phyloP scores from a whole-genome alignment of 306 rosid genomes.

The Acacia crassicarpa region DNA sequence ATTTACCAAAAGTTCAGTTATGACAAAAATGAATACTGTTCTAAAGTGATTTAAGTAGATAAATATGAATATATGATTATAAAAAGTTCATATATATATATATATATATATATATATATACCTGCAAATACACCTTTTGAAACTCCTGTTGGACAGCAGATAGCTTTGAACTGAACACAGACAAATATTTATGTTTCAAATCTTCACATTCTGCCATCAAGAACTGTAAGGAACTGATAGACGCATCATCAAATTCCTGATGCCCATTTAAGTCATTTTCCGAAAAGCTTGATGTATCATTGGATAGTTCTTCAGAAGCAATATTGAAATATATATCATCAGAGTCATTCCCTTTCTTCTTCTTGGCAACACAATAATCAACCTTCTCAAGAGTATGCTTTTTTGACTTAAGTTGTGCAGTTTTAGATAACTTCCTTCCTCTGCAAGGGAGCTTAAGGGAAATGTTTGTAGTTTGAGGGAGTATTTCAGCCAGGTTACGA shows the following conservation, averaged over 20 bases:
- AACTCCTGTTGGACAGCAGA: constrained; percentile 71
- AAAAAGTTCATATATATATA: constrained; percentile 30
- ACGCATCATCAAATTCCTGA: constrained; percentile 37
- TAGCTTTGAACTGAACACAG: constrained; percentile 74
- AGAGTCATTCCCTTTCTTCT: constrained; percentile 53
- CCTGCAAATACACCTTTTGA: constrained; percentile 67
- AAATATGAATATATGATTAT: neutral
- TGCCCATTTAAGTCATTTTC: constrained; percentile 36
- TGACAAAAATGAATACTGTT: neutral
- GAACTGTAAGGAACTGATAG: constrained; percentile 44
- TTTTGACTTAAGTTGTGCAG: constrained; percentile 34
- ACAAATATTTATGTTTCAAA: constrained; percentile 68
- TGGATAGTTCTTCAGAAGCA: constrained; percentile 40
- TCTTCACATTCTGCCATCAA: constrained; percentile 60
- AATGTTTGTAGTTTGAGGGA: constrained; percentile 50
- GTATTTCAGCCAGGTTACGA: constrained; percentile 86
- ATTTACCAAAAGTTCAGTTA: constrained; percentile 7
- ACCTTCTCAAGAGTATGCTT: constrained; percentile 44
- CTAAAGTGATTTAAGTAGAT: constrained; percentile 3
- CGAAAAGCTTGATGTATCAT: constrained; percentile 32
- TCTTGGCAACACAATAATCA: constrained; percentile 59
- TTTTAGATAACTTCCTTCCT: constrained; percentile 37
- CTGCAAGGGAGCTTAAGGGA: constrained; percentile 36
- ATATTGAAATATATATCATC: constrained; percentile 32
- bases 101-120: constrained; percentile 52